phyloP scores from a whole-genome alignment of 176 grass and related monocot genomes.

The Guadua angustifolia region DNA sequence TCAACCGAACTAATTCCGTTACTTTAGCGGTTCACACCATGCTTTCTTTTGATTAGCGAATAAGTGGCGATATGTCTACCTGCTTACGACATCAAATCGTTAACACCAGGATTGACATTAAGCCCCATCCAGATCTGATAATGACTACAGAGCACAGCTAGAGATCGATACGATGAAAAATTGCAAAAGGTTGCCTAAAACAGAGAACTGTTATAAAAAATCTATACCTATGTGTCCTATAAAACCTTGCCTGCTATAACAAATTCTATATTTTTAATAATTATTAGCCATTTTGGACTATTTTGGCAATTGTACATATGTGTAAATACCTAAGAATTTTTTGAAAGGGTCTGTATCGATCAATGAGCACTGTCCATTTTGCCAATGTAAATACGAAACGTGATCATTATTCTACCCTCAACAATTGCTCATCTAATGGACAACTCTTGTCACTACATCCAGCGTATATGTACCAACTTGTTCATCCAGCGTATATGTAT shows the following conservation, averaged over 20 bases:
- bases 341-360: too few relatives aligned
- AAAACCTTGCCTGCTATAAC: too few relatives aligned
- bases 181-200: not conserved
- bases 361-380: not conserved
- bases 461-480: not conserved
- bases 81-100: too few relatives aligned
- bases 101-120: too few relatives aligned
- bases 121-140: not conserved
- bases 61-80: conserved; percentile 2
- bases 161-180: too few relatives aligned
- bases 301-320: too few relatives aligned
- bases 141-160: not conserved
- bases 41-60: conserved; percentile 25
- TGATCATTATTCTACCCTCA: not conserved
- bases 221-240: too few relatives aligned
- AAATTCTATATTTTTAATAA: too few relatives aligned
- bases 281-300: too few relatives aligned
- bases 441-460: too few relatives aligned
- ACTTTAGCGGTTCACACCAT: conserved; percentile 6
- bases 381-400: not conserved
- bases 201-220: too few relatives aligned
- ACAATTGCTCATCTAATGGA: not conserved
- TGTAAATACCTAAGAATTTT: too few relatives aligned
- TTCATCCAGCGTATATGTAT: not conserved
- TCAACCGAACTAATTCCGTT: conserved; percentile 34